phyloP scores from a whole-genome alignment of 768 basidiomycete species.

The Ephemerocybe angulata region DNA sequence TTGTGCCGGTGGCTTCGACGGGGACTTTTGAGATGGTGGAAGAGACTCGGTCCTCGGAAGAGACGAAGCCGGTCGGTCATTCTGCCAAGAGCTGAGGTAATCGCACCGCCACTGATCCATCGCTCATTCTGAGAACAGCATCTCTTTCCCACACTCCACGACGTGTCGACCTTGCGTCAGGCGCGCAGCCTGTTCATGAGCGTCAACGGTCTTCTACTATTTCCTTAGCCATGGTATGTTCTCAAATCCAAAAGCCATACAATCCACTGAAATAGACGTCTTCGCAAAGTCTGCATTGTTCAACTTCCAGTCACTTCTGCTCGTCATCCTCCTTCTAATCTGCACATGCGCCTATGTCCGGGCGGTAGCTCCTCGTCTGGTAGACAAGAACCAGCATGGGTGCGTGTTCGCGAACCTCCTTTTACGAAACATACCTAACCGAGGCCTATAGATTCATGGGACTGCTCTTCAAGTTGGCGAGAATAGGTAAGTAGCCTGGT shows the following conservation, averaged over 20 bases:
- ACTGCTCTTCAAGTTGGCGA: constrained; percentile 90
- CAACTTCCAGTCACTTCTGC: constrained; percentile 94
- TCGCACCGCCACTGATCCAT: too few species aligned
- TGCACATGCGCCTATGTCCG: constrained; percentile 98
- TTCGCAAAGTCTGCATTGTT: constrained; percentile 78
- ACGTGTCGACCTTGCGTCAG: not conserved
- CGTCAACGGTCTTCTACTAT: not conserved
- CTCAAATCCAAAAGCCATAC: not conserved
- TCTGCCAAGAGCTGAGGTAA: too few species aligned
- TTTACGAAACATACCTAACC: constrained; percentile 1
- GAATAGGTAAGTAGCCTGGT: constrained; percentile 69
- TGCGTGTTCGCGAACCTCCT: constrained; percentile 31
- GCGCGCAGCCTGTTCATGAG: too few species aligned
- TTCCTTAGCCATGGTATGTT: constrained; percentile 3
- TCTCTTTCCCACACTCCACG: not conserved
- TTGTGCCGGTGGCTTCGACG: too few species aligned
- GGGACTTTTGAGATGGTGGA: too few species aligned
- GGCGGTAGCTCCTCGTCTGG: constrained; percentile 80
- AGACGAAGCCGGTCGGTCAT: too few species aligned
- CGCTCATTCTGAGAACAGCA: too few species aligned
- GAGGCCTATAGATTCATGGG: constrained; percentile 68
- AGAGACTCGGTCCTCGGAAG: too few species aligned
- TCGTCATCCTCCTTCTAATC: constrained; percentile 89
- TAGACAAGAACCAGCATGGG: constrained; percentile 96
- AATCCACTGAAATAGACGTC: not conserved